Percentiles rank a stretch among this genome's conserved stretches.
These are phyloP conservation scores for Colletotrichum eleusines DNA, from an alignment of 2,329 filamentous ascomycete species.

Conservation along the genomic window DNA sequence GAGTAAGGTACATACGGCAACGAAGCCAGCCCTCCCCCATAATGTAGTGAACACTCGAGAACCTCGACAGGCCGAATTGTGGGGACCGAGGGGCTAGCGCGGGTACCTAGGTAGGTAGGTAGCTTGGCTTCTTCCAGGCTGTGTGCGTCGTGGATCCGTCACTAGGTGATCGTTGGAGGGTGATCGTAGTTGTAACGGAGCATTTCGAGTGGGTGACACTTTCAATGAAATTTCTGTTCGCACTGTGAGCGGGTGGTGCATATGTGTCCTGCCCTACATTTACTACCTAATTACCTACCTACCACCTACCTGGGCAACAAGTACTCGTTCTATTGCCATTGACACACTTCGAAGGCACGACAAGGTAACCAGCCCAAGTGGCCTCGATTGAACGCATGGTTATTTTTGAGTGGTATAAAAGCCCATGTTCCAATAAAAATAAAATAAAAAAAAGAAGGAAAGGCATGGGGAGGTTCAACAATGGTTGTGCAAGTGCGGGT, in stretches of 20 bases:
- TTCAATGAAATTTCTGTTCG: constrained; percentile 5
- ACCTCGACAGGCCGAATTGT: neutral
- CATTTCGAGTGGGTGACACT: constrained; percentile 5
- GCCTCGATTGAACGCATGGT: neutral
- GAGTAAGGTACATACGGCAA: neutral
- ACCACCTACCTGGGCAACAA: too few relatives aligned
- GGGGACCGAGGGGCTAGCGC: constrained; percentile 1
- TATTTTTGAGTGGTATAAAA: neutral
- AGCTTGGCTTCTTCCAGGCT: constrained; percentile 8
- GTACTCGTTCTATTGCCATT: neutral
- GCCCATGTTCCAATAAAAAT: neutral
- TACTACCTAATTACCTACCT: neutral
- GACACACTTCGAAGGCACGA: neutral
- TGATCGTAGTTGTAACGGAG: neutral
- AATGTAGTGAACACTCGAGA: neutral
- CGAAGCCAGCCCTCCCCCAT: neutral
- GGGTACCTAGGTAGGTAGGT: neutral
- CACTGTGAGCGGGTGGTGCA: constrained; percentile 1
- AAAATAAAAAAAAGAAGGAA: too few relatives aligned
- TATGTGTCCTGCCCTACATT: constrained; percentile 7
- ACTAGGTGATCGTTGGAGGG: neutral
- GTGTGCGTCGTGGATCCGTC: constrained; percentile 3
- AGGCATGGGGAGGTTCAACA: neutral
- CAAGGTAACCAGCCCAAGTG: neutral
- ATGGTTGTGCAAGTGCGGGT: neutral